A percentile compares a stretch with the other conserved stretches of the same genome.
phyloP scores from a whole-genome alignment of 2,329 filamentous ascomycete species.

The Colletotrichum liriopes region DNA sequence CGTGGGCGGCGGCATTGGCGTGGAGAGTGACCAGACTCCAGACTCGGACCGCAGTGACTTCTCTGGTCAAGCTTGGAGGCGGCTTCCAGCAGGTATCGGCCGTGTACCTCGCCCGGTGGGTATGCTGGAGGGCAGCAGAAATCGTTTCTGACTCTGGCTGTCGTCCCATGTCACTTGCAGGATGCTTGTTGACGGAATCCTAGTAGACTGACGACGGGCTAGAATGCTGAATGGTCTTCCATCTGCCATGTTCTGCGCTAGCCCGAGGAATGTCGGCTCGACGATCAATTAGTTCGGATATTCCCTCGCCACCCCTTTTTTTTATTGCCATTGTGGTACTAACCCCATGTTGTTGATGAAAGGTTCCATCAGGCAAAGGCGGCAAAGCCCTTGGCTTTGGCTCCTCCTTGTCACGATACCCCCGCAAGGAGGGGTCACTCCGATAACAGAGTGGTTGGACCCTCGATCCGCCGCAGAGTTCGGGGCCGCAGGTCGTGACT shows the following conservation, averaged over 20 bases:
- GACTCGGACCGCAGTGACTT: slow-evolving; percentile 33
- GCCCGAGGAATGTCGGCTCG: slow-evolving; percentile 33
- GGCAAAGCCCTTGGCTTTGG: slow-evolving; percentile 39
- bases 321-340: slow-evolving; percentile 21
- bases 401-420: slow-evolving; percentile 23
- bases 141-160: slow-evolving; percentile 26
- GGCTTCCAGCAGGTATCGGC: slow-evolving; percentile 20
- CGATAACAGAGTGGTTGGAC: slow-evolving; percentile 39
- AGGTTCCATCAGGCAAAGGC: slow-evolving; percentile 37
- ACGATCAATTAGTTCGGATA: slow-evolving; percentile 37
- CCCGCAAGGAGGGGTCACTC: slow-evolving; percentile 25
- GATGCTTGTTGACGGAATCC: slow-evolving; percentile 37
- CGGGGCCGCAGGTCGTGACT: slow-evolving; percentile 40
- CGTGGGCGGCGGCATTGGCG: slow-evolving; percentile 33
- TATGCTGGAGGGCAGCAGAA: slow-evolving; percentile 4
- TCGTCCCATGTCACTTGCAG: slow-evolving; percentile 42
- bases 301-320: slow-evolving; percentile 40
- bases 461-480: slow-evolving; percentile 38
- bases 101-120: slow-evolving; percentile 13
- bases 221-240: slow-evolving; percentile 35
- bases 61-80: slow-evolving; percentile 8
- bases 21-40: slow-evolving; percentile 23
- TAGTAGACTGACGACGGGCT: slow-evolving; percentile 27
- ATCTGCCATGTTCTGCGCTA: slow-evolving; percentile 35
- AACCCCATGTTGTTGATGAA: slow-evolving; percentile 17